A percentile compares a stretch with the other conserved stretches of the same genome.
Conservation (phyloP, 768 basidiomycete species). For the Udeniomyces megalosporus region DNA sequence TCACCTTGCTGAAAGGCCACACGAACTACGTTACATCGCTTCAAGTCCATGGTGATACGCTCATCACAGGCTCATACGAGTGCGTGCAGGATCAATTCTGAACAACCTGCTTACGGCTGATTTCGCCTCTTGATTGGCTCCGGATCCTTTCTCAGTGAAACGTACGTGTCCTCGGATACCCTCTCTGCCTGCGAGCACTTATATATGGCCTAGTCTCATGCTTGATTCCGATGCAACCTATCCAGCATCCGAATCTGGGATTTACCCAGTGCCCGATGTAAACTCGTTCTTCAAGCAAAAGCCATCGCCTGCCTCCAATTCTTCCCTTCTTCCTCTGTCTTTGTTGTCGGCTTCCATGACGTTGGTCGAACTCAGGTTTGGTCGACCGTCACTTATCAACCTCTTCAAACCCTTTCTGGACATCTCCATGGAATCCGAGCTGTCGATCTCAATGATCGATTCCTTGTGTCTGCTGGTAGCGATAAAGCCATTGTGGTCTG, state of each 20-base stretch:
- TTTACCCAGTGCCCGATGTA: conserved; percentile 38
- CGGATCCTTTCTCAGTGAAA: conserved; percentile 59
- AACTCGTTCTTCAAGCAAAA: conserved; percentile 33
- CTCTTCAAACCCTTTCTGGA: conserved; percentile 23
- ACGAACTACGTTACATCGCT: conserved; percentile 77
- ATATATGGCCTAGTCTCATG: neutral
- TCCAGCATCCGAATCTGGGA: conserved; percentile 73
- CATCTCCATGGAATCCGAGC: conserved; percentile 82
- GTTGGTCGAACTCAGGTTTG: conserved; percentile 85
- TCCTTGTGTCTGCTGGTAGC: conserved; percentile 68
- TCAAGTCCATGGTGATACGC: conserved; percentile 45
- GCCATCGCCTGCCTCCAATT: conserved; percentile 83
- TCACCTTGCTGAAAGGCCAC: conserved; percentile 65
- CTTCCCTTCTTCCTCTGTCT: conserved; percentile 68
- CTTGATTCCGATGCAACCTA: neutral
- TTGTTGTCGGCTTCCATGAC: conserved; percentile 84
- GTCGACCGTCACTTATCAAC: conserved; percentile 53
- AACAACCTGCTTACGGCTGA: conserved; percentile 46
- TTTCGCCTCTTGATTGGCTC: too few species aligned
- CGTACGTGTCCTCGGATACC: conserved; percentile 11
- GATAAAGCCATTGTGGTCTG: conserved; percentile 59
- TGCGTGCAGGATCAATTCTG: too few species aligned
- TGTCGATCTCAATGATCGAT: conserved; percentile 66
- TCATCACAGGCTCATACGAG: too few species aligned
- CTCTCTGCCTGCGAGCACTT: neutral